Percentiles rank a stretch among this genome's conserved stretches.
Evolutionary conservation across 108 stramenopile species (phyloP).

Genomic region (Aurantiochytrium sp.): DNA sequence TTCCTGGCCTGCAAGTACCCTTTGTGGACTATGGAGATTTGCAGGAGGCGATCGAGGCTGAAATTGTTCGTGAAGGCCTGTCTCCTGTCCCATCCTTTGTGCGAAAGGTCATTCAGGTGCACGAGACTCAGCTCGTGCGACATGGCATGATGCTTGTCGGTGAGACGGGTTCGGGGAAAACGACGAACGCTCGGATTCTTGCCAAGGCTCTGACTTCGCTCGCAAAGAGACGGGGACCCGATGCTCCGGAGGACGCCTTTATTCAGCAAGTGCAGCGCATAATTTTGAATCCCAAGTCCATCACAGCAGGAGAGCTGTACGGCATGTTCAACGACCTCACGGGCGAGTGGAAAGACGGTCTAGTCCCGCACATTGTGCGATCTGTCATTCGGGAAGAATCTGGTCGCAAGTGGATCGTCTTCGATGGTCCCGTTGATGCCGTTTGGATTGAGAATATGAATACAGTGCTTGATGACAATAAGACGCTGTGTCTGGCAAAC

Average conservation of each 20-base stretch:
- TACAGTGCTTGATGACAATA: slow-evolving; percentile 62
- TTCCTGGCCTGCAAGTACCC: slow-evolving; percentile 54
- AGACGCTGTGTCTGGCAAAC: slow-evolving; percentile 59
- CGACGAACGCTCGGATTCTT: slow-evolving; percentile 38
- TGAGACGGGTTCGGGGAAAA: slow-evolving; percentile 52
- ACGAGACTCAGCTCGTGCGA: slow-evolving; percentile 60
- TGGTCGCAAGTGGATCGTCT: slow-evolving; percentile 55
- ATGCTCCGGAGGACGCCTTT: slow-evolving; percentile 33
- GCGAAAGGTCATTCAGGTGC: slow-evolving; percentile 56
- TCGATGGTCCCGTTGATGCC: slow-evolving; percentile 62
- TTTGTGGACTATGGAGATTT: slow-evolving; percentile 57
- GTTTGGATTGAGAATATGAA: slow-evolving; percentile 70
- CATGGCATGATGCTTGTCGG: slow-evolving; percentile 67
- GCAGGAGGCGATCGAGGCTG: slow-evolving; percentile 41
- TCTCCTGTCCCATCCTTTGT: slow-evolving; percentile 39
- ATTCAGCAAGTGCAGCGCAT: slow-evolving; percentile 46
- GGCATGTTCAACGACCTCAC: slow-evolving; percentile 54
- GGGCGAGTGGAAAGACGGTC: slow-evolving; percentile 59
- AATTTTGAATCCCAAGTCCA: slow-evolving; percentile 56
- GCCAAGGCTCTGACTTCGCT: slow-evolving; percentile 39
- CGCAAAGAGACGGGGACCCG: slow-evolving; percentile 27
- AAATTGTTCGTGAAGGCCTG: slow-evolving; percentile 28
- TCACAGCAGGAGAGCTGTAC: slow-evolving; percentile 57
- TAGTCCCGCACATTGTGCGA: slow-evolving; percentile 56
- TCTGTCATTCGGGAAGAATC: slow-evolving; percentile 30